Evolutionary conservation across 192 early-diverging fungal genomes (phyloP).

Genomic region (Chytriomyces hyalinus): DNA sequence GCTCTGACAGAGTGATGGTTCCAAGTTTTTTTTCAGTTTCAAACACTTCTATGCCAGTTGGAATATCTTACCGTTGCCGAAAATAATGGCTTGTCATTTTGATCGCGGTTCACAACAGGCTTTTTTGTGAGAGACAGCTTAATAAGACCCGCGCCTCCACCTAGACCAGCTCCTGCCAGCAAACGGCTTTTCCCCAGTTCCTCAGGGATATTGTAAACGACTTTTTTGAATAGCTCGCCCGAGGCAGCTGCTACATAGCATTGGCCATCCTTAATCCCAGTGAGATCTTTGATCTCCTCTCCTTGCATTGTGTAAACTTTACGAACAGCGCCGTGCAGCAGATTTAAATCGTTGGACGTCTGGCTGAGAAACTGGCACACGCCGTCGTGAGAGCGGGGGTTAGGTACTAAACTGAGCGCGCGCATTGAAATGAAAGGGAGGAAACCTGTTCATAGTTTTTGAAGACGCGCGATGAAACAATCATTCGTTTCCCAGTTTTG

Average conservation of each 20-base stretch:
- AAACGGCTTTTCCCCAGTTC: constrained; percentile 22
- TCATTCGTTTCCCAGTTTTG: constrained; percentile 44
- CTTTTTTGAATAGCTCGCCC: constrained; percentile 52
- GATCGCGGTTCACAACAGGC: not conserved
- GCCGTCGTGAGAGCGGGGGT: not conserved
- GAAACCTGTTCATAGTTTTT: constrained; percentile 58
- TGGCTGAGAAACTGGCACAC: constrained; percentile 46
- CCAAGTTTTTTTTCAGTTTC: too few relatives aligned
- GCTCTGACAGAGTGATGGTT: constrained; percentile 33
- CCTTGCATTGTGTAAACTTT: constrained; percentile 54
- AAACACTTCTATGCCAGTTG: too few relatives aligned
- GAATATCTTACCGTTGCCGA: constrained; percentile 39
- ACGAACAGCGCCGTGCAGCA: constrained; percentile 53
- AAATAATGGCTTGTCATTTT: constrained; percentile 46
- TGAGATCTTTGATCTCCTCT: constrained; percentile 34
- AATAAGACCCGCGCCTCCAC: constrained; percentile 3
- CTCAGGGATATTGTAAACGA: constrained; percentile 40
- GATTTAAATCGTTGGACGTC: constrained; percentile 49
- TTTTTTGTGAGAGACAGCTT: constrained; percentile 28
- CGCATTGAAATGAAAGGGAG: not conserved
- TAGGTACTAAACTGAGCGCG: not conserved
- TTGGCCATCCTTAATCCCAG: constrained; percentile 48
- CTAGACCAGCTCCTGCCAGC: constrained; percentile 10
- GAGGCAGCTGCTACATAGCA: constrained; percentile 53
- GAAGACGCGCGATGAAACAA: constrained; percentile 47